Evolutionary conservation across 352 stramenopile genomes (phyloP).

Genomic region (Phytophthora crassamura): DNA sequence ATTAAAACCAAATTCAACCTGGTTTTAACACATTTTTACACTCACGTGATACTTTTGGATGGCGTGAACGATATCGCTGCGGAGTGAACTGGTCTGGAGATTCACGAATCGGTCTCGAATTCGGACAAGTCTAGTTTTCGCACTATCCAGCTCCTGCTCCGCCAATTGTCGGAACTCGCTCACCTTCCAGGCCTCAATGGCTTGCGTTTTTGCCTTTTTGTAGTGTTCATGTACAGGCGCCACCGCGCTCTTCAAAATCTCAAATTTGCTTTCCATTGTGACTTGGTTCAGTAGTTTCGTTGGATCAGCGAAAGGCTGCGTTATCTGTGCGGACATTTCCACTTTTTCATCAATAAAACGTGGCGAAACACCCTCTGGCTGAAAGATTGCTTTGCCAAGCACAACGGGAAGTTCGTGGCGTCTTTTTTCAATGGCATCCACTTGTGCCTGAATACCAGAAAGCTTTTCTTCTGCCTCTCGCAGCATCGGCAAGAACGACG

Average conservation of each 20-base stretch:
- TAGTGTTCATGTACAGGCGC: constrained; percentile 63
- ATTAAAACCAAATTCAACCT: background rate
- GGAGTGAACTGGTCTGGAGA: constrained; percentile 53
- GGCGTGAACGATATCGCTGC: constrained; percentile 47
- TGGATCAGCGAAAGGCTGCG: constrained; percentile 35
- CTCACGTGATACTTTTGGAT: constrained; percentile 53
- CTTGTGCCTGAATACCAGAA: constrained; percentile 22
- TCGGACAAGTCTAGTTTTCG: constrained; percentile 58
- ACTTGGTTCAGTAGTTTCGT: constrained; percentile 53
- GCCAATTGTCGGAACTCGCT: constrained; percentile 53
- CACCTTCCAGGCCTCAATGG: constrained; percentile 70
- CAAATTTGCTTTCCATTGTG: constrained; percentile 69
- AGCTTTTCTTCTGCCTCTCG: constrained; percentile 33
- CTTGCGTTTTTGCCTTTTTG: constrained; percentile 52
- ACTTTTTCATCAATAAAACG: background rate
- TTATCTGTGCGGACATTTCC: constrained; percentile 16
- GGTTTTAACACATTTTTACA: constrained; percentile 35
- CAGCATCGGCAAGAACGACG: constrained; percentile 47
- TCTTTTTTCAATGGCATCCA: constrained; percentile 40
- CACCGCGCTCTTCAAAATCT: constrained; percentile 60
- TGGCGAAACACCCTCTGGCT: constrained; percentile 15
- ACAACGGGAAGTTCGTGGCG: constrained; percentile 63
- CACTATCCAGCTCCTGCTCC: constrained; percentile 65
- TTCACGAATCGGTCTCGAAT: constrained; percentile 62
- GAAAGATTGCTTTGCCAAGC: constrained; percentile 61